Base-by-base conservation (phyloP, 176 grass and related monocot species). In the Triticum aestivum region DNA sequence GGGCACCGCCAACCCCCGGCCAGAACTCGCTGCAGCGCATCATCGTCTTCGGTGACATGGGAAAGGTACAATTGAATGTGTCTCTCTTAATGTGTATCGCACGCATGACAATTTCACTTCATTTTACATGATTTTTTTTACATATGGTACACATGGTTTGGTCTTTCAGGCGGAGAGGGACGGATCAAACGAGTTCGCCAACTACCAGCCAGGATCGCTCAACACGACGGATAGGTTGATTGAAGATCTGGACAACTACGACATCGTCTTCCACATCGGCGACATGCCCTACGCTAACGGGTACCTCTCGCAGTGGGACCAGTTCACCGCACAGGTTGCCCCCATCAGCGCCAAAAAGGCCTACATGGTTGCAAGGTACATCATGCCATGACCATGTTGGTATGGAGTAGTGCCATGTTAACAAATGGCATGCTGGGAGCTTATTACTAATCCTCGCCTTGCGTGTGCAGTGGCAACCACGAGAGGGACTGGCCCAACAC, bases 31-130 rank as follows among this genome's bases (percentile, higher is more conserved):
- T 95, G 37, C 96, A 98, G 78, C 82, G 86, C 11, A 82, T 98
- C 65, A 75, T 98, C 29, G 92, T 98, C 73, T 98, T 98, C 44
- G 96, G 96, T 38, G 96, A 98, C 47, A 98, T 98, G 96, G 96
- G 96, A 69, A 98, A 98, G 96, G 96, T 98, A 58, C 6, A 21
- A 1, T 8, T 56, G 2, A 56, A 7, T 1, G 49, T 5, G 14
- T 52, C 49, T 15, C 47, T 12, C 11, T 12, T 45, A 12, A 45
- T 45, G 1, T 47, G 44, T 13, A 12, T 47, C 44, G 3, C 44
- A 47, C 4, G 44, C 44, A 13, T 47, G 44, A 13, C 44, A 47
- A 47, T 47, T 47, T 47, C 3, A 47, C 42, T 44, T 44, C 42
- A 44, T 3, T 11, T 44, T 0, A 44, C 11, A 47, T 2, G 10